Conservation (phyloP, 257 asterid species). For the Nicotiana tabacum region DNA sequence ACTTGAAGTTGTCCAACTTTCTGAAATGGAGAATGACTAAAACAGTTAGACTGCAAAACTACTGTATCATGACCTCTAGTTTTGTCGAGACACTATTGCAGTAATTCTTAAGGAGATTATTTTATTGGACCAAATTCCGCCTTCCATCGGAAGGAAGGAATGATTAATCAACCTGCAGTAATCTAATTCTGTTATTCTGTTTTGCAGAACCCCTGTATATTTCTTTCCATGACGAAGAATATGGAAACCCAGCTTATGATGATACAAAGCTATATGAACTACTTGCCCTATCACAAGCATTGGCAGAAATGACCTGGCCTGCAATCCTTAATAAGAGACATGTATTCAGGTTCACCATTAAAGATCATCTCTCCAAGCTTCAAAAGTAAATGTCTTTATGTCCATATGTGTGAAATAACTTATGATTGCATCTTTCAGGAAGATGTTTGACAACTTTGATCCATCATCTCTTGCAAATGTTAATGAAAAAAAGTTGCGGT, state of each 20-base stretch:
- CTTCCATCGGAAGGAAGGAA: background rate
- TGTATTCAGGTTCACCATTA: conserved; percentile 48
- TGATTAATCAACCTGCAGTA: background rate
- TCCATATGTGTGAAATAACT: background rate
- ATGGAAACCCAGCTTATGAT: conserved; percentile 77
- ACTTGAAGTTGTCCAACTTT: background rate
- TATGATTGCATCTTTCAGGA: conserved; percentile 35
- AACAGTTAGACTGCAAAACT: background rate
- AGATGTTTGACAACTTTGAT: conserved; percentile 53
- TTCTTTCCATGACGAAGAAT: conserved; percentile 79
- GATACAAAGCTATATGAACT: conserved; percentile 72
- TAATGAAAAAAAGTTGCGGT: conserved; percentile 45
- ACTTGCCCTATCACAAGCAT: conserved; percentile 69
- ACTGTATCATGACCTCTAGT: background rate
- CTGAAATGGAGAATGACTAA: background rate
- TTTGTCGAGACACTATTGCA: background rate
- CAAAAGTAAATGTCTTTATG: background rate
- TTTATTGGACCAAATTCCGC: background rate
- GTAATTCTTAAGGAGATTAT: background rate
- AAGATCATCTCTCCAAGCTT: background rate
- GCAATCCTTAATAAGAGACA: conserved; percentile 64
- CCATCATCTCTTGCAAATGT: conserved; percentile 55
- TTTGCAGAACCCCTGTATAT: conserved; percentile 60
- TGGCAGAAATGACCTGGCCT: conserved; percentile 78
- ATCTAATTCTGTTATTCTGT: background rate